Conservation (phyloP, 129 eudicot species). For the Scalesia atractyloides region DNA sequence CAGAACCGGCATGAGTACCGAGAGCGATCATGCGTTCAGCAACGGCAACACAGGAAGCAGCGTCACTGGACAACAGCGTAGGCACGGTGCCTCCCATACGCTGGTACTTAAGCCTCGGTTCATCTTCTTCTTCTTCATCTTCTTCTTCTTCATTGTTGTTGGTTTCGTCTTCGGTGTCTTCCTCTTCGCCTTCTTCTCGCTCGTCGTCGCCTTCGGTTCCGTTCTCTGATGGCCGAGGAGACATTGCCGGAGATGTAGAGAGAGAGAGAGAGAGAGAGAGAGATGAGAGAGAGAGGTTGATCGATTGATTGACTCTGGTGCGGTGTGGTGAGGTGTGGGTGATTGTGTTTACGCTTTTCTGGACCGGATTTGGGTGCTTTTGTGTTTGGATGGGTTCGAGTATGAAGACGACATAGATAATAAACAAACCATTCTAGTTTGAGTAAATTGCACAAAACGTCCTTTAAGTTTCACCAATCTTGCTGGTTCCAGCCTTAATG, state of each 20-base stretch:
- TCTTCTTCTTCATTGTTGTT: constrained; percentile 49
- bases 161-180: constrained; percentile 56
- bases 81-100: constrained; percentile 96
- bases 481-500: too few species aligned
- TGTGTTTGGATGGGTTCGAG: constrained; percentile 34
- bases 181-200: constrained; percentile 49
- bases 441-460: too few species aligned
- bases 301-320: constrained; percentile 17
- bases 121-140: constrained; percentile 74
- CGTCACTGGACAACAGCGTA: constrained; percentile 63
- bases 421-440: constrained; percentile 1
- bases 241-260: constrained; percentile 46
- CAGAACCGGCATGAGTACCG: constrained; percentile 76
- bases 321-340: not conserved
- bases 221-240: constrained; percentile 60
- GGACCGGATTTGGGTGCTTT: constrained; percentile 23
- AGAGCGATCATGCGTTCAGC: constrained; percentile 98
- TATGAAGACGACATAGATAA: constrained; percentile 12
- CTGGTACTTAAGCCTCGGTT: constrained; percentile 91
- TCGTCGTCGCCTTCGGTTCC: constrained; percentile 95
- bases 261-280: constrained; percentile 23
- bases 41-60: constrained; percentile 89
- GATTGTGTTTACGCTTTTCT: constrained; percentile 14
- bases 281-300: not conserved
- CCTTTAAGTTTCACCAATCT: too few species aligned